A percentile compares a stretch with the other conserved stretches of the same genome.
Evolutionary conservation across 2,329 filamentous ascomycete species (phyloP).

Genomic region (Calycina marina): DNA sequence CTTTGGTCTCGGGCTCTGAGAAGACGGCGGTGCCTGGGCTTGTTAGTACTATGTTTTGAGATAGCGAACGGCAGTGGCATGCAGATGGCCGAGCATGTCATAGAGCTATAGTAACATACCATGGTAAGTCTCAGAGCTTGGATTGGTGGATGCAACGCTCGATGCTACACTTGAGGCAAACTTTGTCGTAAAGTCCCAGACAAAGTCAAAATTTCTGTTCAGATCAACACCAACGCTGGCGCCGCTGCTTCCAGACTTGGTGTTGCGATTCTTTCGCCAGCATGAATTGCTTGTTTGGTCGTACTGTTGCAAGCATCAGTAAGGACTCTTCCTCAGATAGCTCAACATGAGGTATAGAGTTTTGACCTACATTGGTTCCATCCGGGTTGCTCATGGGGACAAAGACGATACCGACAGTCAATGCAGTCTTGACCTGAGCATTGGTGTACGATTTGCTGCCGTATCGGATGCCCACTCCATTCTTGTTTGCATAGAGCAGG

Average conservation of each 20-base stretch:
- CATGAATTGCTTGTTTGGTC: constrained; percentile 34
- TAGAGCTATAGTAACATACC: constrained; percentile 6
- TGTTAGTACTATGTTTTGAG: constrained; percentile 2
- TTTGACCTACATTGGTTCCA: too few relatives aligned
- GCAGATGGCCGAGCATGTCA: too few relatives aligned
- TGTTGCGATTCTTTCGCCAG: constrained; percentile 43
- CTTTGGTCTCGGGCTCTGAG: constrained; percentile 42
- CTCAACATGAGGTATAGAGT: too few relatives aligned
- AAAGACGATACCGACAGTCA: constrained; percentile 37
- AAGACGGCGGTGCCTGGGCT: constrained; percentile 34
- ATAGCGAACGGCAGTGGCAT: constrained; percentile 3
- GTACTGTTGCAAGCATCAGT: too few relatives aligned
- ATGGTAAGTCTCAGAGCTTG: constrained; percentile 22
- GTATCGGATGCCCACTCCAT: constrained; percentile 34
- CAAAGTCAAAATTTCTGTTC: constrained; percentile 42
- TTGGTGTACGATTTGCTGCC: constrained; percentile 36
- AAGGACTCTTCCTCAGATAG: too few relatives aligned
- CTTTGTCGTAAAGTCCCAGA: constrained; percentile 34
- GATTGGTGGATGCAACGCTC: constrained; percentile 27
- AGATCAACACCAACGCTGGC: constrained; percentile 33
- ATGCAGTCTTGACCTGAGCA: constrained; percentile 34
- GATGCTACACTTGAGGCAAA: constrained; percentile 28
- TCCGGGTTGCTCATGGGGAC: constrained; percentile 39
- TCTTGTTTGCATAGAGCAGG: constrained; percentile 36
- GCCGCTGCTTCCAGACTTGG: constrained; percentile 21